These are phyloP conservation scores for Pichia insulana DNA, from an alignment of 805 yeast genomes.

Conservation along the genomic window DNA sequence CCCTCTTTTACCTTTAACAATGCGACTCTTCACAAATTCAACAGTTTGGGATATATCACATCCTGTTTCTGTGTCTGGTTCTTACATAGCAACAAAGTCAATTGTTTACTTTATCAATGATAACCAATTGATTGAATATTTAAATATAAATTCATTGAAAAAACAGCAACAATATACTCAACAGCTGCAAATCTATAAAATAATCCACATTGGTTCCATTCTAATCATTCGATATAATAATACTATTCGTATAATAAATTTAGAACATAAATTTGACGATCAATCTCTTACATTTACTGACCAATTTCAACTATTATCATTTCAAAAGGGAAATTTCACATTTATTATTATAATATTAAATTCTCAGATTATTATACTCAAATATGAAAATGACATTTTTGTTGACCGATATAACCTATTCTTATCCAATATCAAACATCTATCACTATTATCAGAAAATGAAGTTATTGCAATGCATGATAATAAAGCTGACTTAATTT, in stretches of 20 bases:
- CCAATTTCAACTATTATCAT: not conserved
- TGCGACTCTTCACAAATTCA: not conserved
- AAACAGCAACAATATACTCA: not conserved
- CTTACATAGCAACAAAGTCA: not conserved
- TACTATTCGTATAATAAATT: not conserved
- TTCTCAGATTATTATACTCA: constrained; percentile 8
- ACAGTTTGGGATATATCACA: not conserved
- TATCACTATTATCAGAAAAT: constrained; percentile 2
- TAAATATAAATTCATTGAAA: no score
- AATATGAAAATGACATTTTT: constrained; percentile 8
- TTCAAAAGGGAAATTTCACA: not conserved
- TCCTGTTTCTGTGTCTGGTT: not conserved
- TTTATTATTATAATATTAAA: constrained; percentile 3
- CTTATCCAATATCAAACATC: constrained; percentile 4
- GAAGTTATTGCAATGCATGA: constrained; percentile 6
- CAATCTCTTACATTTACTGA: not conserved
- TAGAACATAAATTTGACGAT: not conserved
- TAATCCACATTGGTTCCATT: not conserved
- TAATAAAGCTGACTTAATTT: constrained; percentile 7
- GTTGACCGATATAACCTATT: constrained; percentile 9
- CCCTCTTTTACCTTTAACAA: not conserved
- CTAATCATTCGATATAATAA: not conserved
- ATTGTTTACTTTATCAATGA: not conserved
- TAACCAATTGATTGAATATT: not conserved
- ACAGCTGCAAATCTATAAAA: not conserved